phyloP scores from a whole-genome alignment of 2,329 filamentous ascomycete genomes.

The Trichoderma arundinaceum region DNA sequence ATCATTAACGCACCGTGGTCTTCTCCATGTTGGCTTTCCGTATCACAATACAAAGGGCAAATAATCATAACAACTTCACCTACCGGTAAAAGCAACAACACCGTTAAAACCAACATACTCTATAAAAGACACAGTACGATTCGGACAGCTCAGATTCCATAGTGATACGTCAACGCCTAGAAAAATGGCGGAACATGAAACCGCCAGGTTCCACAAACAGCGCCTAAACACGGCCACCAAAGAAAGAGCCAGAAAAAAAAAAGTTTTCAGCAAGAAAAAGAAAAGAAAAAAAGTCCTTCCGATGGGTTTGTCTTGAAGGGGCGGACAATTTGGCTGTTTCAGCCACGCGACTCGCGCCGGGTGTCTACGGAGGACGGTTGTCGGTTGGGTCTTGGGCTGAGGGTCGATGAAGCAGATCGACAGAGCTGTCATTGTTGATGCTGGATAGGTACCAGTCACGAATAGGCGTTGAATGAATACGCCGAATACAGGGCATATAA shows the following conservation, averaged over 20 bases:
- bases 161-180: background rate
- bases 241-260: background rate
- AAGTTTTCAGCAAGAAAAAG: background rate
- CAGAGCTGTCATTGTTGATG: no score
- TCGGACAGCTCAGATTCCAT: background rate
- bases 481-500: no score
- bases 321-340: background rate
- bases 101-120: no score
- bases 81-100: background rate
- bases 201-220: slow-evolving; percentile 20
- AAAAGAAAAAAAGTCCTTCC: background rate
- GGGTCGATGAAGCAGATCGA: no score
- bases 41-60: background rate
- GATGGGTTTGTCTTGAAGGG: background rate
- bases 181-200: slow-evolving; percentile 21
- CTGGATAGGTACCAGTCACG: no score
- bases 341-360: slow-evolving; percentile 3
- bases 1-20: no score
- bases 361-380: background rate
- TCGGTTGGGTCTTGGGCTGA: background rate
- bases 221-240: background rate
- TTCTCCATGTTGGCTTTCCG: background rate
- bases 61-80: background rate
- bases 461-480: no score
- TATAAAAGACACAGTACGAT: background rate